Base-by-base conservation (phyloP, 2,329 filamentous ascomycete genomes). In the Kalmusia sp. region DNA sequence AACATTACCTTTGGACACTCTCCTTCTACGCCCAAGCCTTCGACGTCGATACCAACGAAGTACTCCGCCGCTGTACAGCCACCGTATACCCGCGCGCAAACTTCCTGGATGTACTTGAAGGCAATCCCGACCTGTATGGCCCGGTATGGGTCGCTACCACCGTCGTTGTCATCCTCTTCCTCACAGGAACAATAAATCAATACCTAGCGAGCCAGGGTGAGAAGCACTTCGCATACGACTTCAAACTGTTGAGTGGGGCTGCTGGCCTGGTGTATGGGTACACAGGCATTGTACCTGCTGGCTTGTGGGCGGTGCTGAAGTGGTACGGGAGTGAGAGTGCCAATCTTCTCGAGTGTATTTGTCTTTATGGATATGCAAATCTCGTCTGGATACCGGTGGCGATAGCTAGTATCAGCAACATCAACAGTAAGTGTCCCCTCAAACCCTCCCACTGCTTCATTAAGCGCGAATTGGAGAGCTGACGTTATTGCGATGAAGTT, bases 131-230 rank as follows among this genome's bases (percentile, higher is more conserved):
- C 71, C 80, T 99, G 28, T 99, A 99, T 80, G 93, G 93, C 1
- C 95, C 95, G 1, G 92, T 98, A 72, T 99, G 95, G 95, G 98
- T 99, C 77, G 95, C 95, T 8, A 98, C 95, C 0, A 98, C 95
- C 0, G 95, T 99, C 8, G 89, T 99, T 11, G 84, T 99, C 59
- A 98, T 99, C 55, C 79, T 99, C 27, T 99, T 99, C 77, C 75
- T 99, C 38, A 95, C 93, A 1, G 95, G 95, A 11, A 98, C 95
- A 0, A 96, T 99, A 61, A 96, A 89, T 71, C 89, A 95, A 76
- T 98, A 96, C 75, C 79, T 97, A 44, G 86, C 90, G 22, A 83
- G 83, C 21, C 84, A 84, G 37, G 84, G 85, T 49, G 83, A 83
- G 44, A 78, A 85, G 19, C 87, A 90, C 52, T 97, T 97, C 74